Base-by-base conservation (phyloP, 495 filamentous ascomycete species). In the Podospora tetraspora region DNA sequence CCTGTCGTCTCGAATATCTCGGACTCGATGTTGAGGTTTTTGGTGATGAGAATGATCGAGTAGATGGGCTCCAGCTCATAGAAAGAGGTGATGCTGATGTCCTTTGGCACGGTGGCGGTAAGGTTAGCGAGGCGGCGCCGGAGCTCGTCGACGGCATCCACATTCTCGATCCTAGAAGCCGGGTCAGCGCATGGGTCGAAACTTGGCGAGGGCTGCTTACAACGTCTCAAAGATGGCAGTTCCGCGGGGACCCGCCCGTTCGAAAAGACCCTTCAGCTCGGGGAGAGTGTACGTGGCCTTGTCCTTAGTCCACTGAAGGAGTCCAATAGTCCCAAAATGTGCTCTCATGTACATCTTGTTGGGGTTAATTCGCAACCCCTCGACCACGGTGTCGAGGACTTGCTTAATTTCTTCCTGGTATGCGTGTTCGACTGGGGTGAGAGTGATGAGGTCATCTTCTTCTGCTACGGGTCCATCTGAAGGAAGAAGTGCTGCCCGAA, bases 281-380 rank as follows among this genome's bases (percentile, higher is more conserved):
- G 79, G 72, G 56, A 86, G 82, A 0, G 72, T 72, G 63, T 84
- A 84, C 9, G 72, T 69, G 0, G 57, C 9, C 34, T 78, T 76
- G 13, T 69, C 77, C 23, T 77, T 76, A 13, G 75, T 75, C 52
- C 83, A 89, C 16, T 76, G 69, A 10, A 77, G 75, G 16, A 91
- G 75, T 9, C 82, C 69, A 29, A 87, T 79, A 0, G 79, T 77
- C 0, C 89, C 90, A 58, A 91, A 83, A 34, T 83, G 79, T 3
- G 89, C 79, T 23, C 85, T 81, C 83, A 92, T 77, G 7, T 66
- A 67, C 72, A 79, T 76, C 59, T 69, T 68, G 62, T 70, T 74
- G 5, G 73, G 70, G 9, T 69, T 24, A 9, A 66, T 27, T 7
- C 62, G 56, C 61, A 78, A 34, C 12, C 62, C 61, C 0, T 21